phyloP scores from a whole-genome alignment of 108 stramenopile genomes.

The Cylindrotheca closterium region DNA sequence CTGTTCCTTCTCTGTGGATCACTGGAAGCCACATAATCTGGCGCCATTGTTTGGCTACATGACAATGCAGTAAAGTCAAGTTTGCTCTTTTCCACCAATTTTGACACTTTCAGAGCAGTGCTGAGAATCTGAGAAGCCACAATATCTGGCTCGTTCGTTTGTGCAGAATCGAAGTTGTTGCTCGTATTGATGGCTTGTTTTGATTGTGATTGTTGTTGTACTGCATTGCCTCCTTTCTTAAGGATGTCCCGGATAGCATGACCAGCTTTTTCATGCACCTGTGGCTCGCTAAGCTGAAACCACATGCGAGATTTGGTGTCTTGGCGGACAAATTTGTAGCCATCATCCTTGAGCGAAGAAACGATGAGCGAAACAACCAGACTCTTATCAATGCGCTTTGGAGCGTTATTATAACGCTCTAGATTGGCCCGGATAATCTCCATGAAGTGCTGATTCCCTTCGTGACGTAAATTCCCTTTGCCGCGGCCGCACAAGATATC shows the following conservation, averaged over 20 bases:
- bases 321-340: constrained; percentile 28
- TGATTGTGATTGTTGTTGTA: not conserved
- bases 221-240: not conserved
- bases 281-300: constrained; percentile 17
- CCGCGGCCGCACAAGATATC: constrained; percentile 52
- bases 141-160: not conserved
- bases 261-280: constrained; percentile 33
- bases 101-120: not conserved
- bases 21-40: too few species aligned
- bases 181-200: constrained; percentile 1
- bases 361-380: constrained; percentile 28
- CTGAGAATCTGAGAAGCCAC: not conserved
- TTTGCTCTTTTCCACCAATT: not conserved
- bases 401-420: constrained; percentile 17
- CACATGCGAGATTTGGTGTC: constrained; percentile 17
- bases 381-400: constrained; percentile 15
- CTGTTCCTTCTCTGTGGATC: too few species aligned
- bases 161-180: too few species aligned
- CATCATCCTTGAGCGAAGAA: constrained; percentile 6
- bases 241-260: constrained; percentile 37
- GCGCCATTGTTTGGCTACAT: not conserved
- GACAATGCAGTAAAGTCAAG: not conserved
- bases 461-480: constrained; percentile 26
- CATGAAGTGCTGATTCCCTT: constrained; percentile 39
- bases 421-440: constrained; percentile 17